These are phyloP conservation scores for Pezicula radicicola DNA, from an alignment of 2,329 filamentous ascomycete species.

Conservation along the genomic window DNA sequence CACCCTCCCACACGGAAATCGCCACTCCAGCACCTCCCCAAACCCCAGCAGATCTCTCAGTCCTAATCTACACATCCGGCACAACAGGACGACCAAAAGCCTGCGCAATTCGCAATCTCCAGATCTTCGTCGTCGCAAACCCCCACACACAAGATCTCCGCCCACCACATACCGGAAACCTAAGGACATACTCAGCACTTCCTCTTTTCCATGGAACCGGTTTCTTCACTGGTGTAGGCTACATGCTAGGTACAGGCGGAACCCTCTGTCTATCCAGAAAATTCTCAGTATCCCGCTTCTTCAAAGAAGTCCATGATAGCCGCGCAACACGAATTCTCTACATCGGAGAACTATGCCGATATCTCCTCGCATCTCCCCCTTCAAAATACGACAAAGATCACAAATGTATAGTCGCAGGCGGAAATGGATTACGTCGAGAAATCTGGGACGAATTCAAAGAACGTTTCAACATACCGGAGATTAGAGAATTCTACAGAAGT, in stretches of 20 bases:
- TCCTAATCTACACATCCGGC: constrained; percentile 45
- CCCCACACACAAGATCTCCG: constrained; percentile 32
- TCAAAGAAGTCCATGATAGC: constrained; percentile 40
- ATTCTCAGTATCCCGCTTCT: constrained; percentile 43
- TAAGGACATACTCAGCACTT: constrained; percentile 43
- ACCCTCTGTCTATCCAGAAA: constrained; percentile 41
- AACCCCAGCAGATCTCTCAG: constrained; percentile 30
- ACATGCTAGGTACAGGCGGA: constrained; percentile 34
- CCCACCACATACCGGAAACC: constrained; percentile 34
- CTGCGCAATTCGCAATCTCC: constrained; percentile 36
- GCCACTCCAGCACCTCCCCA: constrained; percentile 28
- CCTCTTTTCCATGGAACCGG: constrained; percentile 47
- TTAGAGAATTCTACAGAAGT: constrained; percentile 44
- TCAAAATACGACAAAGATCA: constrained; percentile 42
- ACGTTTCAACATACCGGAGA: constrained; percentile 39
- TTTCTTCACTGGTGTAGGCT: constrained; percentile 40
- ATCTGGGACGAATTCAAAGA: constrained; percentile 44
- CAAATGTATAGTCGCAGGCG: constrained; percentile 38
- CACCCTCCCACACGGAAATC: constrained; percentile 9
- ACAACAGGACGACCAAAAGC: constrained; percentile 46
- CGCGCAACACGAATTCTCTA: constrained; percentile 40
- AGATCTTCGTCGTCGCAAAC: constrained; percentile 33
- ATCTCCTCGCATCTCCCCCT: constrained; percentile 40
- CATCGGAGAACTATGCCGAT: constrained; percentile 47
- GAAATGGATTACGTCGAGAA: constrained; percentile 44